Evolutionary conservation across 2,329 filamentous ascomycete species (phyloP).

Genomic region (Trichoderma oligosporum): DNA sequence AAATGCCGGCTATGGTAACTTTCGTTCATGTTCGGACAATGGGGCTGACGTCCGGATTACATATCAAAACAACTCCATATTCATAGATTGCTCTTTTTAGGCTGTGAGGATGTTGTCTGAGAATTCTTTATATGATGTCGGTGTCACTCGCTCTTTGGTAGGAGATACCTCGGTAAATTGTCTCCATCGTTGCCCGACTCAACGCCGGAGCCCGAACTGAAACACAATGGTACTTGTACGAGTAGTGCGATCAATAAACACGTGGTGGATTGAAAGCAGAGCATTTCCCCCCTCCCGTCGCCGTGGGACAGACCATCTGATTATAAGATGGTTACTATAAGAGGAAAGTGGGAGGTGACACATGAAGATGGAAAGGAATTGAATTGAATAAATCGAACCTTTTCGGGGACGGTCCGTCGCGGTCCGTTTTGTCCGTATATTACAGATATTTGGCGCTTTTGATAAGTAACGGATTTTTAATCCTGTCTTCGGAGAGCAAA

Average conservation of each 20-base stretch:
- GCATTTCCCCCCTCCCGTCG: neutral
- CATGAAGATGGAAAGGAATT: neutral
- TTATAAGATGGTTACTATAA: neutral
- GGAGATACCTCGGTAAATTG: slow-evolving; percentile 12
- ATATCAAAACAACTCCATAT: too few relatives aligned
- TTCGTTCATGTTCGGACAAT: too few relatives aligned
- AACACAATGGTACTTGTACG: too few relatives aligned
- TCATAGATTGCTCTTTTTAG: neutral
- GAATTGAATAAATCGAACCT: too few relatives aligned
- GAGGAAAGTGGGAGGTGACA: too few relatives aligned
- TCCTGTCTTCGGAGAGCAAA: too few relatives aligned
- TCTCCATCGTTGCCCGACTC: slow-evolving; percentile 1
- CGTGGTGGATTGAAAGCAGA: too few relatives aligned
- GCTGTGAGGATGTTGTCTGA: neutral
- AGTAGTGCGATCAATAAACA: too few relatives aligned
- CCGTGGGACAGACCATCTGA: neutral
- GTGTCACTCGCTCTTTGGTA: slow-evolving; percentile 3
- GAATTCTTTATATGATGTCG: neutral
- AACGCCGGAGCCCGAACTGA: slow-evolving; percentile 5
- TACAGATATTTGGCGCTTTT: too few relatives aligned
- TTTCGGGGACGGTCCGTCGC: slow-evolving; percentile 4
- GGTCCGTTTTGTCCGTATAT: neutral
- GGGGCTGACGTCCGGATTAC: too few relatives aligned
- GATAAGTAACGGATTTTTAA: too few relatives aligned
- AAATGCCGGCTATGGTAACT: neutral